phyloP scores from a whole-genome alignment of 2,329 filamentous ascomycete genomes.

The Cordyceps javanica region DNA sequence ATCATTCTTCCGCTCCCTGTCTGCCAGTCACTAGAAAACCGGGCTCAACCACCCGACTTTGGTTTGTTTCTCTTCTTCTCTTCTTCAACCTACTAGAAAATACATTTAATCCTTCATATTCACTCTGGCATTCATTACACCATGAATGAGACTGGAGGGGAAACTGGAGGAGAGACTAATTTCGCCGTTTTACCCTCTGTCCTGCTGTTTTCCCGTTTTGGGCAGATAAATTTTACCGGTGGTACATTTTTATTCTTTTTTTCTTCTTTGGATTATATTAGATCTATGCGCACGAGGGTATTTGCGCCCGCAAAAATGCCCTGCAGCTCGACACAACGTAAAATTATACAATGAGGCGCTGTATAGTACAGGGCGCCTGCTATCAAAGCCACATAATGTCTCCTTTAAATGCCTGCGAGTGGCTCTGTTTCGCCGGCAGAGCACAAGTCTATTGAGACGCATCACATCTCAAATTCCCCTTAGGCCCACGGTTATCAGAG shows the following conservation, averaged over 20 bases:
- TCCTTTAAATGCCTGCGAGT: too few relatives aligned
- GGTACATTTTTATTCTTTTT: slow-evolving; percentile 25
- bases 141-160: slow-evolving; percentile 57
- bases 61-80: slow-evolving; percentile 18
- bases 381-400: too few relatives aligned
- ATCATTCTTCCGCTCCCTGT: slow-evolving; percentile 20
- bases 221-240: slow-evolving; percentile 29
- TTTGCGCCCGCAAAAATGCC: too few relatives aligned
- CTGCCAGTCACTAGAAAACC: slow-evolving; percentile 4
- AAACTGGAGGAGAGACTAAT: slow-evolving; percentile 62
- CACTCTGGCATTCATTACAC: slow-evolving; percentile 56
- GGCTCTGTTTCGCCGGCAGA: not conserved
- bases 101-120: slow-evolving; percentile 53
- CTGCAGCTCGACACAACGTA: too few relatives aligned
- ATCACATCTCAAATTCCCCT: too few relatives aligned
- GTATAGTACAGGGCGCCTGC: too few relatives aligned
- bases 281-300: too few relatives aligned
- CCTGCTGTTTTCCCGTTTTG: slow-evolving; percentile 31
- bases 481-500: not conserved
- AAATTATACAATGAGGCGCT: too few relatives aligned
- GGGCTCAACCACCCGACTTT: not conserved
- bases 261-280: too few relatives aligned
- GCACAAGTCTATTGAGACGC: too few relatives aligned
- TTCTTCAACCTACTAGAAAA: slow-evolving; percentile 39
- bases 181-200: slow-evolving; percentile 45